Evolutionary conservation across 1,284 basidiomycete species (phyloP), one percentile per base, ranked within the genome.

Genomic region (Ganoderma lingzhi): DNA sequence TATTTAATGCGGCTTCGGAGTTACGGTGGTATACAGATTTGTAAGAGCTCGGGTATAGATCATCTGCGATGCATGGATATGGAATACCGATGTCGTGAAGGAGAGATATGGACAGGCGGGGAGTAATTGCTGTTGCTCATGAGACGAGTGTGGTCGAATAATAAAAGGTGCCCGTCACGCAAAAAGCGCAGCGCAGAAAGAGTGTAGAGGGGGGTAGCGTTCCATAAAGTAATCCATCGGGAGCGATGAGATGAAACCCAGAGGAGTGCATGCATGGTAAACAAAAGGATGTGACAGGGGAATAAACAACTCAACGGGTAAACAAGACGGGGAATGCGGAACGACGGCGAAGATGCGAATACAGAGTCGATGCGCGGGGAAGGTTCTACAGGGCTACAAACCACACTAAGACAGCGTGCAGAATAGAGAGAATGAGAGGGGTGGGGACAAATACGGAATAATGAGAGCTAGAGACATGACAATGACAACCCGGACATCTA

Each of bases 1-100:
- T n/a, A 41, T 61, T 61, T 71, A 69, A 62, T 64, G 73, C 58
- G 70, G 69, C 62, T 66, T 64, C 69, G 65, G 65, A 69, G 69
- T 66, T 70, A 67, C 64, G 69, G 39, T 67, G 72, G 71, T 71
- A 76, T 76, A 76, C 76, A 75, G 74, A 75, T 59, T 69, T 59
- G 72, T 74, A 72, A 72, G 67, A 65, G 66, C 73, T 66, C 65
- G 74, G 76, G 76, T 75, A 75, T 70, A 66, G 69, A 69, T 63
- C 45, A 23, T 64, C 63, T 72, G 72, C 66, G 68, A 68, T 68
- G 64, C 60, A 65, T 60, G 70, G 56, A 35, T 55, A 65, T 60
- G 70, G 56, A 35, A 69, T 68, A 67, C 53, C 64, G 61, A 64
- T 66, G 65, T 65, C 62, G 41, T 60, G 66, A 39, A 35, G 51